These are phyloP conservation scores for Calycina herbarum DNA, from an alignment of 2,329 filamentous ascomycete genomes.

Conservation along the genomic window DNA sequence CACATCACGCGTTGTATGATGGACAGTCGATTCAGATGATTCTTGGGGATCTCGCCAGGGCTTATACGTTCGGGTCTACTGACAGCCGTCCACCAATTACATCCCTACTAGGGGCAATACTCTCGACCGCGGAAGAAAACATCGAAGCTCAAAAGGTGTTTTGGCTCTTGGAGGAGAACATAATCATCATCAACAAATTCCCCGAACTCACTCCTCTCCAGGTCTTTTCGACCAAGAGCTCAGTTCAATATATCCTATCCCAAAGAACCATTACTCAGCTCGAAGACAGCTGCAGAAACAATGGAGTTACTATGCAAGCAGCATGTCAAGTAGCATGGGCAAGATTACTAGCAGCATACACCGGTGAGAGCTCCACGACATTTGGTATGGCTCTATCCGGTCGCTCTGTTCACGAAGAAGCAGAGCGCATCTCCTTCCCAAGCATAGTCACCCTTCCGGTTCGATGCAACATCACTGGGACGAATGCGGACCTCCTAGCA, in stretches of 20 bases:
- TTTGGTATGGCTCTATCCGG: constrained; percentile 84
- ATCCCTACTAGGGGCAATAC: constrained; percentile 45
- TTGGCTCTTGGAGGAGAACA: constrained; percentile 60
- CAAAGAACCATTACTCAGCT: constrained; percentile 47
- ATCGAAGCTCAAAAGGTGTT: constrained; percentile 49
- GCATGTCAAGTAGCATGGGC: constrained; percentile 78
- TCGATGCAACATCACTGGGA: constrained; percentile 53
- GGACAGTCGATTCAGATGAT: constrained; percentile 70
- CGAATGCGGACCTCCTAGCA: constrained; percentile 57
- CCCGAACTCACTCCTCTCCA: constrained; percentile 70
- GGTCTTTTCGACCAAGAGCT: constrained; percentile 37
- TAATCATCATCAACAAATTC: constrained; percentile 66
- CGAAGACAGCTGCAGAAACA: constrained; percentile 53
- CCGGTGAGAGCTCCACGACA: constrained; percentile 70
- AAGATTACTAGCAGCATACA: constrained; percentile 70
- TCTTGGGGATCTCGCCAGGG: constrained; percentile 55
- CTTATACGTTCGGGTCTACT: constrained; percentile 39
- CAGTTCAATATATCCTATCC: constrained; percentile 42
- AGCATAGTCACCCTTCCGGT: constrained; percentile 82
- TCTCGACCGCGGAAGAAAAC: constrained; percentile 39
- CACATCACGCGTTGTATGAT: constrained; percentile 83
- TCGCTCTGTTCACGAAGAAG: constrained; percentile 58
- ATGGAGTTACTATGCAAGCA: constrained; percentile 73
- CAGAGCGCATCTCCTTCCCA: constrained; percentile 65
- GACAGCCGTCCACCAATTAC: constrained; percentile 40